Evolutionary conservation across 345 rosid species (phyloP), one percentile per base, ranked within the genome.

Genomic region (Eucalyptus cladocalyx): DNA sequence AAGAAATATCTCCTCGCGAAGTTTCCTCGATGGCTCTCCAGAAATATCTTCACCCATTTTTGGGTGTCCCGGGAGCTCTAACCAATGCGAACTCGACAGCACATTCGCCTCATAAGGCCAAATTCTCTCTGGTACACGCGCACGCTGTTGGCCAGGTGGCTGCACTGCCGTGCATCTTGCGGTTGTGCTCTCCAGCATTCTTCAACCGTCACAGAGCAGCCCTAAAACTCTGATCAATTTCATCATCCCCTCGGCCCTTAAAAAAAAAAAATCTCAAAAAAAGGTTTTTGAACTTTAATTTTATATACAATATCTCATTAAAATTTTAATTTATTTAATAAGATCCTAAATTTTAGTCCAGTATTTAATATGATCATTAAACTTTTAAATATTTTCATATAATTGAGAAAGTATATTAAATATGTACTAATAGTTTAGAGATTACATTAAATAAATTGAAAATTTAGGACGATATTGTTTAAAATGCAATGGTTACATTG

Each of bases 401-500:
- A 56, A 0, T 2, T 23, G 3, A 10, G 6, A 23, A 24, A 56
- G 2, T 9, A 56, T 23, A 56, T 56, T 10, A 54, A 23, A 54
- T 54, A 23, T 23, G 5, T 54, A 54, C 5, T 54, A 54, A 9
- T 54, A 54, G 0, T 54, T 54, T 23, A 54, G 5, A 54, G 12
- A 21, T 54, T 23, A 54, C 0, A 54, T 23, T 19, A 0, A 21
- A 54, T 0, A 54, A 54, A 54, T 21, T 21, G 2, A 54, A 54
- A 54, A 4, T 54, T 23, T 23, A 24, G 12, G 13, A 56, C 1
- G 12, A 8, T 2, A 56, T 56, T 8, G 2, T 56, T 23, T 4
- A 56, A 23, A 56, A 1, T 24, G 26, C 1, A 56, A 23, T 0
- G 1, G 1, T 23, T 0, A 2, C 0, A 10, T 56, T 24, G 2